These are phyloP conservation scores for Tolypocladium capitatum DNA, from an alignment of 2,329 filamentous ascomycete genomes.

Conservation along the genomic window DNA sequence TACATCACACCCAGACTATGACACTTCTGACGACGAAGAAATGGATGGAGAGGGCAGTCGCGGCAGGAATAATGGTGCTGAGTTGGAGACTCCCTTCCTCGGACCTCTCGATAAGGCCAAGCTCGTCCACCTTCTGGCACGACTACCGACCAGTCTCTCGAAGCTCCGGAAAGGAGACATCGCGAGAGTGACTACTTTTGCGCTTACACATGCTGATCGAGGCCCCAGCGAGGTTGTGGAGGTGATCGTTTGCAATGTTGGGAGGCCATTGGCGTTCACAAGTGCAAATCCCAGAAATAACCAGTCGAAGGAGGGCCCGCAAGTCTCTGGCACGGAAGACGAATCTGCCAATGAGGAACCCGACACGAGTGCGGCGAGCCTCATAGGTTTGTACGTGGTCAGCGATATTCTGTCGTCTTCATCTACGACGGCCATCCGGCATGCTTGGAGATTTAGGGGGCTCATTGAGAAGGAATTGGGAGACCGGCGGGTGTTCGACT, in stretches of 20 bases:
- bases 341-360: constrained; percentile 25
- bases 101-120: constrained; percentile 76
- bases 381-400: constrained; percentile 68
- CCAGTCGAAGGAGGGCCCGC: constrained; percentile 19
- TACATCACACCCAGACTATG: constrained; percentile 71
- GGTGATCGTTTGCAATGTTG: constrained; percentile 70
- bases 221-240: constrained; percentile 89
- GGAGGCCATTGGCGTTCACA: constrained; percentile 61
- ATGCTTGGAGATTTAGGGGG: constrained; percentile 76
- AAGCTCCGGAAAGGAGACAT: constrained; percentile 74
- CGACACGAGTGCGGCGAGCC: constrained; percentile 59
- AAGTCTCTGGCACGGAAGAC: constrained; percentile 17
- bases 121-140: constrained; percentile 68
- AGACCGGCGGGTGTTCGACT: constrained; percentile 56
- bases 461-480: constrained; percentile 64
- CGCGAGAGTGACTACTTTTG: constrained; percentile 74
- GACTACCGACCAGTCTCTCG: constrained; percentile 62
- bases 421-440: constrained; percentile 63
- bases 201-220: constrained; percentile 71
- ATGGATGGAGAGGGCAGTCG: constrained; percentile 43
- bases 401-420: constrained; percentile 68
- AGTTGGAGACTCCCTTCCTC: constrained; percentile 50
- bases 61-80: constrained; percentile 27
- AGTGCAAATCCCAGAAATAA: constrained; percentile 50
- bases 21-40: constrained; percentile 76